Base-by-base conservation (phyloP, 768 basidiomycete species). In the Heimioporus sp. region DNA sequence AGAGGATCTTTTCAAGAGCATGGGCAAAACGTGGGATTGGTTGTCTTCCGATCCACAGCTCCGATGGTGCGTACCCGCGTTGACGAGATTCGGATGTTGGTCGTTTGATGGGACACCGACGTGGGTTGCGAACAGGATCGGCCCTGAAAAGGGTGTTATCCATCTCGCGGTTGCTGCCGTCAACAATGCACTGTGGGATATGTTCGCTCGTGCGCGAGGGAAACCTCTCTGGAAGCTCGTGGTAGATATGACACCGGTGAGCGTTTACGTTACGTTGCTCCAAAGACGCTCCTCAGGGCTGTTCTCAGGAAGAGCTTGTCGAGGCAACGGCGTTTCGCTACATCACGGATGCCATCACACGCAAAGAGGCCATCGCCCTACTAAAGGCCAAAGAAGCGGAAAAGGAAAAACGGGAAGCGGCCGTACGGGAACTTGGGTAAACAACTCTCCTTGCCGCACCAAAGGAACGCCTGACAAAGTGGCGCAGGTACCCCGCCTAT, bases 161-260 rank as follows among this genome's bases (percentile, higher is more conserved):
- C 90, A 92, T 65, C 85, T 96, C 46, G 92, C 93, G 3, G 80
- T 89, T 0, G 91, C 82, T 6, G 91, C 92, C 2, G 92, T 98
- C 9, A 82, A 91, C 67, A 97, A 97, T 57, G 95, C 94, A 0
- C 63, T 96, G 2, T 98, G 95, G 95, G 95, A 97, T 63, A 84
- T 96, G 83, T 92, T 83, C 57, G 91, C 92, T 3, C 81, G 86
- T 43, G 76, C 85, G 24, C 73, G 86, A 57, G 75, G 79, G 47
- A 96, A 96, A 70, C 95, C 95, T 6, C 72, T 97, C 4, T 98
- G 95, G 95, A 95, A 97, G 66, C 78, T 98, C 15, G 78, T 98
- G 43, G 86, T 87, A 1, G 95, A 98, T 62, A 92, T 97, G 74
- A 87, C 89, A 8, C 86, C 91, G 2, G 87, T 82, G 38, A 49